phyloP scores from a whole-genome alignment of 129 eudicot genomes.

The Rutidosis leptorrhynchoides region DNA sequence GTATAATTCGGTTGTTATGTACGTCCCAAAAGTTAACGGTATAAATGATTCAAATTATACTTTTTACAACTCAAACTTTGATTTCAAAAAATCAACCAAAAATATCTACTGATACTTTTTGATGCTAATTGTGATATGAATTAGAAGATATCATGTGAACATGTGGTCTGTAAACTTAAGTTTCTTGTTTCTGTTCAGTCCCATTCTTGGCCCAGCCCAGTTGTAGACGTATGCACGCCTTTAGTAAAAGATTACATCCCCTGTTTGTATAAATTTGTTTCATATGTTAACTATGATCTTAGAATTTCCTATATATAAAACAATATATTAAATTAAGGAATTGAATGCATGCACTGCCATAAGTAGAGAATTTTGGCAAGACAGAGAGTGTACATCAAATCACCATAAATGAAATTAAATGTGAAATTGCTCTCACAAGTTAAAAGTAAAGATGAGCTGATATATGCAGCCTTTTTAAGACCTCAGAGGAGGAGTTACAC shows the following conservation, averaged over 20 bases:
- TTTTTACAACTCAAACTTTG: not conserved
- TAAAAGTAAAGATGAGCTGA: conserved; percentile 23
- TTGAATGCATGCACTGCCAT: conserved; percentile 25
- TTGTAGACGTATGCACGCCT: not conserved
- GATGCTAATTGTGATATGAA: too few species aligned
- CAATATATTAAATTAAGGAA: not conserved
- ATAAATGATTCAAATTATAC: not conserved
- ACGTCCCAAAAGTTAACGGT: not conserved
- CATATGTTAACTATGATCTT: not conserved
- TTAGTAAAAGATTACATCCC: not conserved
- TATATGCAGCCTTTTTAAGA: conserved; percentile 26
- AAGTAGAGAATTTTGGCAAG: conserved; percentile 31
- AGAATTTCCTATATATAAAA: too few species aligned
- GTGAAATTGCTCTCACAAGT: conserved; percentile 30
- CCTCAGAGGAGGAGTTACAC: conserved; percentile 12
- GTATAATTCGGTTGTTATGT: not conserved
- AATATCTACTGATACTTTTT: too few species aligned
- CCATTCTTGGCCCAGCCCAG: not conserved
- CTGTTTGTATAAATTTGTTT: not conserved
- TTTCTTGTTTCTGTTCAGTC: not conserved
- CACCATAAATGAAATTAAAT: conserved; percentile 34
- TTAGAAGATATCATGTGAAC: not conserved
- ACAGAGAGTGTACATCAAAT: conserved; percentile 26
- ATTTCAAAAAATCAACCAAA: too few species aligned
- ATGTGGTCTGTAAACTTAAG: not conserved